Evolutionary conservation across 169 alveolate genomes (phyloP), one percentile per base, ranked within the genome.

Genomic region (Plasmodium vinckei): DNA sequence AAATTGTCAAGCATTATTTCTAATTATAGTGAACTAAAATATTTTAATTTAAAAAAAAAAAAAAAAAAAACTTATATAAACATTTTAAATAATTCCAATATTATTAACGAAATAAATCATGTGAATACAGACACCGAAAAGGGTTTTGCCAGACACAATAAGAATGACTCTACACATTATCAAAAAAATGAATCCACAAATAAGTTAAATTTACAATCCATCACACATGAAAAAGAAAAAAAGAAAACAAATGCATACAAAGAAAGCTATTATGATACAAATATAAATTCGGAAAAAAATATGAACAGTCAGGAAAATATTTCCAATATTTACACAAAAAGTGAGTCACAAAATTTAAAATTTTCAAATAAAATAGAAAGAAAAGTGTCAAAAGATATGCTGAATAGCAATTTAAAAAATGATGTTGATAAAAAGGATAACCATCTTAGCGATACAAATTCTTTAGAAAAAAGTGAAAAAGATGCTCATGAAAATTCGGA

Each of bases 381-480:
- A 33, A 4, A 33, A 2, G 42, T 33, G 0, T 0, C 6, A 33
- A 33, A 33, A 3, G 42, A 33, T 69, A 77, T 63, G 12, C 17
- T 77, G 65, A 77, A 68, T 23, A 64, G 65, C 53, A 77, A 53
- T 64, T 77, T 63, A 27, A 49, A 13, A 77, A 77, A 77, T 77
- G 61, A 47, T 39, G 17, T 15, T 5, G 25, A 77, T 51, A 49
- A 77, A 42, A 49, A 51, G 54, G 7, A 33, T 33, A 33, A 7
- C 0, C 42, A 33, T 33, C 42, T 33, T 33, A 33, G 42, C 42
- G 42, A 33, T 33, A 33, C 42, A 33, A 77, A 51, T 64, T 63
- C 25, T 9, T 47, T 77, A 17, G 51, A 63, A 23, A 21, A 77
- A n/a, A 57, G 15, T 12, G 59, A 77, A 7, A 15, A 44, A 46